Evolutionary conservation across 108 stramenopile species (phyloP), one percentile per base, ranked within the genome.

Genomic region (Chaetoceros muelleri): DNA sequence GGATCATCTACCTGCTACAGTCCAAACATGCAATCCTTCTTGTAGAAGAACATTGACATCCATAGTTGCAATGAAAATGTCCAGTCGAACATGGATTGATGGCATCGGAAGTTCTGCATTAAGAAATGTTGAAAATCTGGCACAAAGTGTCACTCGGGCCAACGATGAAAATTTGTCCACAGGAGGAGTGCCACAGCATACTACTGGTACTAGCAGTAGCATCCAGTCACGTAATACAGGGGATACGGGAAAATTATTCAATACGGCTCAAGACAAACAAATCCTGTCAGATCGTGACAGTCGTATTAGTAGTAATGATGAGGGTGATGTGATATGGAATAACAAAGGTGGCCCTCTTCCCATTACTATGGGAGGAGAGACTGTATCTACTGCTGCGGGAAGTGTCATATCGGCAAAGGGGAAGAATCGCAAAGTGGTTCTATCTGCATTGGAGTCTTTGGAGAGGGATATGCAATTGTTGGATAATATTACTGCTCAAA

Each of bases 401-500:
- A n/a, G n/a, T n/a, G n/a, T n/a, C n/a, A n/a, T n/a, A n/a, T n/a
- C n/a, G n/a, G n/a, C n/a, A n/a, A 40, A 40, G 34, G 13, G 13
- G 5, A 5, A 40, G 13, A 40, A 40, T 40, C 34, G 34, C 13
- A 40, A 40, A 40, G 34, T 40, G 5, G 34, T 40, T 13, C 34
- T 10, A 13, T 40, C 34, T 5, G 34, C 34, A 40, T 40, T 40
- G 34, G 34, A 40, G 13, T 40, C 34, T 40, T 40, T 40, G 34
- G 34, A 40, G 13, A 40, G 34, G 34, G 74, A 67, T 49, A 75
- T 89, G 83, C 68, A 82, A 61, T 28, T 82, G 5, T 58, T 89
- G 30, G 87, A 89, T 53, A 70, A 75, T 34, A 19, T 83, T 26
- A 73, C 81, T 10, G 71, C 74, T 0, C 58, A 81, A 51, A 66